phyloP scores from a whole-genome alignment of 2,329 filamentous ascomycete species.

The Penicillium thymicola region DNA sequence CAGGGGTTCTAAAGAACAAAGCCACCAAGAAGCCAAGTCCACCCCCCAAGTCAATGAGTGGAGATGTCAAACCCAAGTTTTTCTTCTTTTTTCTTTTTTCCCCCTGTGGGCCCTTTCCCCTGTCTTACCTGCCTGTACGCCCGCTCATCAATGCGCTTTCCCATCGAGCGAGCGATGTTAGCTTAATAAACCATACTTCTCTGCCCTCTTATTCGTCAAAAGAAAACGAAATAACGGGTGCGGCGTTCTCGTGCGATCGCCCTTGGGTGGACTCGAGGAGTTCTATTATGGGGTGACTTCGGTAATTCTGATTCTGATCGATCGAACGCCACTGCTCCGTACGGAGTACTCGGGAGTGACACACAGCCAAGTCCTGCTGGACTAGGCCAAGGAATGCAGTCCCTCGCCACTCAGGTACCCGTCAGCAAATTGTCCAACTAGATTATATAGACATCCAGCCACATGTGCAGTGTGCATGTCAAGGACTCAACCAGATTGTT shows the following conservation, averaged over 20 bases:
- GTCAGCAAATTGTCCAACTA: not conserved
- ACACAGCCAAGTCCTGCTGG: not conserved
- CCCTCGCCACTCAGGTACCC: not conserved
- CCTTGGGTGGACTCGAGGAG: not conserved
- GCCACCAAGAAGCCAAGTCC: not conserved
- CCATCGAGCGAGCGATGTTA: not conserved
- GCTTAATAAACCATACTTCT: not conserved
- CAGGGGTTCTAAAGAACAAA: not conserved
- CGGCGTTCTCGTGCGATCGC: not conserved
- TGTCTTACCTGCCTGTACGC: not conserved
- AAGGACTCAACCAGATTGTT: not conserved
- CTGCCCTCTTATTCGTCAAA: not conserved
- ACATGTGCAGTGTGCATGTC: not conserved
- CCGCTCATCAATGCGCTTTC: not conserved
- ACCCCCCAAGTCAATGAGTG: not conserved
- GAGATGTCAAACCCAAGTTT: not conserved
- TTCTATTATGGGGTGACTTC: not conserved
- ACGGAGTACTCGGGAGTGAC: not conserved
- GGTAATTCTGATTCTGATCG: constrained; percentile 6
- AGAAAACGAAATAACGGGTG: not conserved
- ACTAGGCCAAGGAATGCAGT: not conserved
- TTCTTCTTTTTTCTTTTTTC: not conserved
- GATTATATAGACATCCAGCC: not conserved
- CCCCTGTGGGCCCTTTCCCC: constrained; percentile 2
- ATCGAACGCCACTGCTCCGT: constrained; percentile 5